These are phyloP conservation scores for Saksenaea vasiformis DNA, from an alignment of 371 early-diverging fungal species.

Conservation along the genomic window DNA sequence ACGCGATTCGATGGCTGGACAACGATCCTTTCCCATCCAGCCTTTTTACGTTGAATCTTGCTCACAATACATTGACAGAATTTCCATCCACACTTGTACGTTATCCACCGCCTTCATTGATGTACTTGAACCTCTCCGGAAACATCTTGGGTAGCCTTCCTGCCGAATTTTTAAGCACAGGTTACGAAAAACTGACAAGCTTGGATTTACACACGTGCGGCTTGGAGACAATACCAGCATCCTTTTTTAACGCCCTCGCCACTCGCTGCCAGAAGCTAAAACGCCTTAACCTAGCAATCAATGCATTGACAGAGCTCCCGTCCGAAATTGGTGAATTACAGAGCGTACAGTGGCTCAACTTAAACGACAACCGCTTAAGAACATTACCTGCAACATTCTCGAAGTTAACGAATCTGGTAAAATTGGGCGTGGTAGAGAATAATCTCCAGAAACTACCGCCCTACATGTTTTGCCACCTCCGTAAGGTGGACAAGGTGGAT, in stretches of 20 bases:
- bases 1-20: conserved; percentile 30
- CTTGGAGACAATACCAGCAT: conserved; percentile 30
- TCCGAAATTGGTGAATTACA: conserved; percentile 51
- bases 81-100: conserved; percentile 51
- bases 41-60: conserved; percentile 46
- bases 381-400: conserved; percentile 56
- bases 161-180: conserved; percentile 39
- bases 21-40: conserved; percentile 29
- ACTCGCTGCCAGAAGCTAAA: conserved; percentile 40
- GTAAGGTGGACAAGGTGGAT: conserved; percentile 51
- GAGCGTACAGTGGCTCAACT: conserved; percentile 70
- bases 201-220: conserved; percentile 69
- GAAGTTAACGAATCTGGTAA: conserved; percentile 58
- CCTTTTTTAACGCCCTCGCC: conserved; percentile 29
- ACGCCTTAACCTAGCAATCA: conserved; percentile 68
- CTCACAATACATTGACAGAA: conserved; percentile 44
- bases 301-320: conserved; percentile 57
- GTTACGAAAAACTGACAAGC: conserved; percentile 53
- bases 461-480: conserved; percentile 37
- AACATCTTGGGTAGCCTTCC: conserved; percentile 54
- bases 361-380: conserved; percentile 66
- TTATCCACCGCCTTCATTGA: conserved; percentile 42
- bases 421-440: conserved; percentile 75
- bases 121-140: conserved; percentile 61
- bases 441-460: conserved; percentile 52